Evolutionary conservation across 306 rosid genomes (phyloP).

Genomic region (Vigna trinervia): DNA sequence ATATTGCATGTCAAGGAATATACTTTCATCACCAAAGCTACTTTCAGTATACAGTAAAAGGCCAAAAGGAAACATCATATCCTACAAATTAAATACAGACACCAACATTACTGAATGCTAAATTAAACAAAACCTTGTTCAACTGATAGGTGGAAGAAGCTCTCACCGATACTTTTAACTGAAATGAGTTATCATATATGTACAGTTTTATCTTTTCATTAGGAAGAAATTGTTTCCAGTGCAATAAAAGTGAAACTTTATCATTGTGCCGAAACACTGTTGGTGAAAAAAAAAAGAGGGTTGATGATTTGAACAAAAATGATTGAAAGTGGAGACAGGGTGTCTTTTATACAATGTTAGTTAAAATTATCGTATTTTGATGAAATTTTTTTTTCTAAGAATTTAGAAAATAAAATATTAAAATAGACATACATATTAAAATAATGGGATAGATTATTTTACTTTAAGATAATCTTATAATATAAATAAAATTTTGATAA

Average conservation of each 20-base stretch:
- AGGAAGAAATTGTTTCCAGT: no score
- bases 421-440: no score
- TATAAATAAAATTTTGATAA: no score
- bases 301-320: neutral
- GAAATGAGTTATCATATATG: no score
- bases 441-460: no score
- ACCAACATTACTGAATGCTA: neutral
- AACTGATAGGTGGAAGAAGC: neutral
- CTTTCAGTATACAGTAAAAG: neutral
- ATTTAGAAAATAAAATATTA: no score
- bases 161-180: no score
- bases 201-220: no score
- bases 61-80: slow-evolving; percentile 14
- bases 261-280: no score
- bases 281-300: neutral
- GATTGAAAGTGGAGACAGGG: neutral
- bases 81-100: neutral
- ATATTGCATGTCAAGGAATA: neutral
- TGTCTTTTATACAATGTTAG: slow-evolving; percentile 27
- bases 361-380: slow-evolving; percentile 55
- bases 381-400: slow-evolving; percentile 24
- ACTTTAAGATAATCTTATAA: no score
- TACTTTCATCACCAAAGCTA: neutral
- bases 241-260: neutral
- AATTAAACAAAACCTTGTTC: neutral